Evolutionary conservation across 2,329 filamentous ascomycete genomes (phyloP).

Genomic region (Lanzia echinophila): DNA sequence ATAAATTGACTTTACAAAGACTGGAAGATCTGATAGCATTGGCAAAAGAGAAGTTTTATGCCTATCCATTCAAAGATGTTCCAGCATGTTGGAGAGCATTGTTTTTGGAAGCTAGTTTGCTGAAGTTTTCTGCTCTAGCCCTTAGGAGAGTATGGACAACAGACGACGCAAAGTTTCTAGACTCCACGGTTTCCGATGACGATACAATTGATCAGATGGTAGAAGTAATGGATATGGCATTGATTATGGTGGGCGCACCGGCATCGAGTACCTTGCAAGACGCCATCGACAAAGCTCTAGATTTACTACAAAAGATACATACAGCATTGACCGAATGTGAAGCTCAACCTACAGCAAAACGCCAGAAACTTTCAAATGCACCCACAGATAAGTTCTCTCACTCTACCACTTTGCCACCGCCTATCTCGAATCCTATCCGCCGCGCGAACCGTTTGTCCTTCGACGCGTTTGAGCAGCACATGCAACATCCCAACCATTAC

Average conservation of each 20-base stretch:
- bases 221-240: constrained; percentile 27
- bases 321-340: background rate
- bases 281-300: constrained; percentile 51
- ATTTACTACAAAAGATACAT: constrained; percentile 54
- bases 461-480: constrained; percentile 54
- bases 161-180: background rate
- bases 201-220: constrained; percentile 25
- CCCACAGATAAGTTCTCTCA: too few species aligned
- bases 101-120: constrained; percentile 64
- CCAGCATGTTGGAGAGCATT: constrained; percentile 62
- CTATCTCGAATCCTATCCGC: constrained; percentile 37
- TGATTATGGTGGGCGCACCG: constrained; percentile 28
- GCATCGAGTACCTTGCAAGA: background rate
- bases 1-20: constrained; percentile 28
- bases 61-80: constrained; percentile 60
- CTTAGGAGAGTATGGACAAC: constrained; percentile 17
- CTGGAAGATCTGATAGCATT: constrained; percentile 52
- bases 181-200: background rate
- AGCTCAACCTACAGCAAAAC: constrained; percentile 15
- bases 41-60: constrained; percentile 61
- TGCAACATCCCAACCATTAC: constrained; percentile 39
- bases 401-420: constrained; percentile 34
- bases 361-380: too few species aligned
- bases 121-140: constrained; percentile 44
- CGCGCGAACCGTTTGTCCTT: constrained; percentile 39